Evolutionary conservation across 371 early-diverging fungal genomes (phyloP).

Genomic region (Apophysomyces ossiformis): DNA sequence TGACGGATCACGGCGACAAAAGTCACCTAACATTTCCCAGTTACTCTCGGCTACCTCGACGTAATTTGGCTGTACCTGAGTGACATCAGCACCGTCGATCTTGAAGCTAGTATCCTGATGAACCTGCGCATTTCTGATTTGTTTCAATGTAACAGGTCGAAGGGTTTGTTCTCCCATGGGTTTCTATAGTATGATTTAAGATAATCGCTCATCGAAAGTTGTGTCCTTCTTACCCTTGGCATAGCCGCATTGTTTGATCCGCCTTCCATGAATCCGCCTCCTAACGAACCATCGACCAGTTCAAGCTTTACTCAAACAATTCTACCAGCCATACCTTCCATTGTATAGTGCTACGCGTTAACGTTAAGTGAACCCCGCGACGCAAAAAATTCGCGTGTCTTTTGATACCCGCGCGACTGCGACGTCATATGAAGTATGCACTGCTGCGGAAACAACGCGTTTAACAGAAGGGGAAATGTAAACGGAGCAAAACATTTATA

Average conservation of each 20-base stretch:
- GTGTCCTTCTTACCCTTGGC: not conserved
- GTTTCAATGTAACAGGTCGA: conserved; percentile 78
- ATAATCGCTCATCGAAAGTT: not conserved
- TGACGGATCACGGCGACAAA: conserved; percentile 71
- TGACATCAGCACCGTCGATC: conserved; percentile 70
- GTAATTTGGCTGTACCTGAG: conserved; percentile 46
- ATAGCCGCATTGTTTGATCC: not conserved
- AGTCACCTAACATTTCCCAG: conserved; percentile 39
- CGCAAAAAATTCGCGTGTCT: not conserved
- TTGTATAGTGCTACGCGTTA: conserved; percentile 1
- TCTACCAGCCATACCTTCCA: not conserved
- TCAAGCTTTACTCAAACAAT: not conserved
- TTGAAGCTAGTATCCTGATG: conserved; percentile 57
- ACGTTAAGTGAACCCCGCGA: not conserved
- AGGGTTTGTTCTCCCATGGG: conserved; percentile 53
- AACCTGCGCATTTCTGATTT: conserved; percentile 52
- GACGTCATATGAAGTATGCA: no score
- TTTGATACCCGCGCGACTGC: no score
- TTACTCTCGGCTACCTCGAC: conserved; percentile 7
- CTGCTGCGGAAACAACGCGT: no score
- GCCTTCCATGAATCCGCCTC: not conserved
- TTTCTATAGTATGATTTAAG: conserved; percentile 22
- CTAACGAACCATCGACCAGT: not conserved
- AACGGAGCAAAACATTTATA: no score
- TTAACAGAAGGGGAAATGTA: no score